A percentile compares a stretch with the other conserved stretches of the same genome.
These are phyloP conservation scores for Inga oerstediana DNA, from an alignment of 306 rosid genomes.

Conservation along the genomic window DNA sequence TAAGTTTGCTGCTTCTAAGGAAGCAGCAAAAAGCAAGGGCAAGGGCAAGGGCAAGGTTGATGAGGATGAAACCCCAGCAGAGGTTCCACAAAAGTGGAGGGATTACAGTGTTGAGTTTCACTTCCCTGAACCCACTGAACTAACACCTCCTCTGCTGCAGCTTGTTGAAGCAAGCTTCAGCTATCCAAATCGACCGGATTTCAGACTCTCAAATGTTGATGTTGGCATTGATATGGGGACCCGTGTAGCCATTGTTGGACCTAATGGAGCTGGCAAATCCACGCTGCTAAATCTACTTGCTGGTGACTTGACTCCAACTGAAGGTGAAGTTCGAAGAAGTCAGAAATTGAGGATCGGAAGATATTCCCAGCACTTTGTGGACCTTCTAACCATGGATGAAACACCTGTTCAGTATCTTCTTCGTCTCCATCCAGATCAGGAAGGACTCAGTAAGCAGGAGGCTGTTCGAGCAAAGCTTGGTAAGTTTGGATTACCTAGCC, in stretches of 20 bases:
- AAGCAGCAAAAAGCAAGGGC: slow-evolving; percentile 54
- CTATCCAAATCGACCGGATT: slow-evolving; percentile 55
- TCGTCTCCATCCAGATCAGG: slow-evolving; percentile 65
- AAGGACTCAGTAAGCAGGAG: slow-evolving; percentile 72
- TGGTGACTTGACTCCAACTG: slow-evolving; percentile 57
- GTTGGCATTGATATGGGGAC: slow-evolving; percentile 65
- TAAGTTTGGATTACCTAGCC: slow-evolving; percentile 67
- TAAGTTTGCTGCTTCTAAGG: slow-evolving; percentile 54
- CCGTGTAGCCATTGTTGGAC: slow-evolving; percentile 67
- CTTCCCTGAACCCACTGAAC: slow-evolving; percentile 70
- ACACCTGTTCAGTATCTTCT: slow-evolving; percentile 62
- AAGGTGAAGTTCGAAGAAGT: slow-evolving; percentile 65
- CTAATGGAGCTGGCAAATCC: slow-evolving; percentile 71
- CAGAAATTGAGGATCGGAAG: slow-evolving; percentile 67
- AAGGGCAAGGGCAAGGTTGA: slow-evolving; percentile 47
- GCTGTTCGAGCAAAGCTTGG: slow-evolving; percentile 62
- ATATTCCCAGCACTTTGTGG: slow-evolving; percentile 63
- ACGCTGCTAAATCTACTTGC: slow-evolving; percentile 64
- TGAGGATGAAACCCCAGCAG: slow-evolving; percentile 43
- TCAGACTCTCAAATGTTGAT: slow-evolving; percentile 54
- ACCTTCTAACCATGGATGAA: slow-evolving; percentile 67
- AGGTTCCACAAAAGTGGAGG: slow-evolving; percentile 60
- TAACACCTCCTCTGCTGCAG: slow-evolving; percentile 65
- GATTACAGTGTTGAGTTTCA: slow-evolving; percentile 63
- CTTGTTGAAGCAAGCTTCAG: slow-evolving; percentile 69